Evolutionary conservation across 106 monocot species (phyloP), one percentile per base, ranked within the genome.

Genomic region (Narthecium ossifragum): DNA sequence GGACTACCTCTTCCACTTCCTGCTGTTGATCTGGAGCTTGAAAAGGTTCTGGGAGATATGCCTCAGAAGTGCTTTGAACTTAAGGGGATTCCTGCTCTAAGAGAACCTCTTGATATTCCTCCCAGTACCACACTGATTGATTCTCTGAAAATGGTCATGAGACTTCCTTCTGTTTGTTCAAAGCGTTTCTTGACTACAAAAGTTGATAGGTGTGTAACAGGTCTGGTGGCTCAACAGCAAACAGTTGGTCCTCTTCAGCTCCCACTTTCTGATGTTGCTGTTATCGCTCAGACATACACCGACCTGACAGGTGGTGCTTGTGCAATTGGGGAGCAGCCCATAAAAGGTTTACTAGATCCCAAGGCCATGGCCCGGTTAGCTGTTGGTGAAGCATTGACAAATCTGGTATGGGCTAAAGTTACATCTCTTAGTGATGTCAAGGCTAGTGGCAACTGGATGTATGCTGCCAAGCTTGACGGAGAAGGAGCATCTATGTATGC

Each of bases 361-460:
- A 81, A 81, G 63, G 45, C 96, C 5, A 96, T 90, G 96, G 90
- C 96, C 14, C 68, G 96, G 32, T 43, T 96, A 55, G 90, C 90
- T 25, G 76, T 96, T 57, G 90, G 96, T 46, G 96, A 96, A 73
- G 90, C 96, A n/a, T 56, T 96, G 52, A 96, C 96, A 22, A 96
- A 96, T 66, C 70, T 96, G 41, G 90, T 90, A 3, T 96, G 90
- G 90, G 96, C 96, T 6, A 90, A 84, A 63, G 78, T 90, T 47
- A 86, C 96, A 15, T 83, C 96, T 34, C 86, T 96, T 20, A 34
- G 66, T 59, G 90, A 96, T 73, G 86, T 96, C 29, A 96, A 96
- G 65, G 86, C 96, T 18, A 96, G 96, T 55, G 96, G 96, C 11
- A 96, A 90, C 62, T 96, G 96, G 96, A 96, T 96, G 90, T 96